These are phyloP conservation scores for Lolium perenne DNA, from an alignment of 176 grass and related monocot species.

Conservation along the genomic window DNA sequence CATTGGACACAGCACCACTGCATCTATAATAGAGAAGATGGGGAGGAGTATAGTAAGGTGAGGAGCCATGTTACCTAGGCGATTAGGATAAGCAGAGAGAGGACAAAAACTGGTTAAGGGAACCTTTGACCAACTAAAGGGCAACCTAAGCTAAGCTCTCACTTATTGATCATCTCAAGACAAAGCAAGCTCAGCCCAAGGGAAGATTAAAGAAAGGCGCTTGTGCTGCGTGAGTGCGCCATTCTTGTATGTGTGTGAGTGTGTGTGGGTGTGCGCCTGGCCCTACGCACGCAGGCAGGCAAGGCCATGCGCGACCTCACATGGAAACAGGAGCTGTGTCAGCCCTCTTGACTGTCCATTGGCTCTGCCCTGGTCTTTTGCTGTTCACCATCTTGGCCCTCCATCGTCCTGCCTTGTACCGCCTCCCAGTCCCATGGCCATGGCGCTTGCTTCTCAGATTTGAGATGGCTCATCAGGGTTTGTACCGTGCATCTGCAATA, in stretches of 20 bases:
- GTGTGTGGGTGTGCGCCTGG: not conserved
- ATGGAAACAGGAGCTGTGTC: slow-evolving; percentile 81
- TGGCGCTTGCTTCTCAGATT: slow-evolving; percentile 41
- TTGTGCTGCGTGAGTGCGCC: slow-evolving; percentile 51
- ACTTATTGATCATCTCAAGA: slow-evolving; percentile 45
- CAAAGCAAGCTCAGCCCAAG: slow-evolving; percentile 42
- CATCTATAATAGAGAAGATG: slow-evolving; percentile 42
- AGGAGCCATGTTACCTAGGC: slow-evolving; percentile 53
- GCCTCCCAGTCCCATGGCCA: not conserved
- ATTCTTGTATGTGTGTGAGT: slow-evolving; percentile 38
- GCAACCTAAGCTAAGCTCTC: slow-evolving; percentile 31
- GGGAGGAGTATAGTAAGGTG: slow-evolving; percentile 40
- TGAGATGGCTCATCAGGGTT: slow-evolving; percentile 15
- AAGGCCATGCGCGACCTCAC: slow-evolving; percentile 70
- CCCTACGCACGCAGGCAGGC: slow-evolving; percentile 50
- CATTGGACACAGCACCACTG: slow-evolving; percentile 57
- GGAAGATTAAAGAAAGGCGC: slow-evolving; percentile 33
- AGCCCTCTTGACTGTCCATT: slow-evolving; percentile 73
- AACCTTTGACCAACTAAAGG: slow-evolving; percentile 82
- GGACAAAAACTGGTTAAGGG: slow-evolving; percentile 78
- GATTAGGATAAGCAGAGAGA: slow-evolving; percentile 61
- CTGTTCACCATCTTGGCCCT: slow-evolving; percentile 71
- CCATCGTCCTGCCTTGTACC: slow-evolving; percentile 27
- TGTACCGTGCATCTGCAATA: slow-evolving; percentile 34
- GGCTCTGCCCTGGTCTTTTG: slow-evolving; percentile 47